These are phyloP conservation scores for Aspergillus sojae DNA, from an alignment of 2,329 filamentous ascomycete species.

Conservation along the genomic window DNA sequence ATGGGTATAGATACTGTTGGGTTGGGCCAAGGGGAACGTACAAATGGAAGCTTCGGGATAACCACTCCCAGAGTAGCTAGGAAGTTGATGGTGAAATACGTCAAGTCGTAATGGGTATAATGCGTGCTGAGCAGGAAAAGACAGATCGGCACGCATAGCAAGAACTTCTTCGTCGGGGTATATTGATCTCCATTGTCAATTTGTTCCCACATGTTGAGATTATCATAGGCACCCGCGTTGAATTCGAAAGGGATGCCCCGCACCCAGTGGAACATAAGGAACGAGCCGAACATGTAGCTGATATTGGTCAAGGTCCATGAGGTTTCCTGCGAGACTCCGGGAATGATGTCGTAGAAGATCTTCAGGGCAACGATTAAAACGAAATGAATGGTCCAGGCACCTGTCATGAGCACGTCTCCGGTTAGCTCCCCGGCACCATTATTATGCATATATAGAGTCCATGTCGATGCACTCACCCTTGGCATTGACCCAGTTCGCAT, in stretches of 20 bases:
- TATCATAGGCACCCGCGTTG: slow-evolving; percentile 97
- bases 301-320: slow-evolving; percentile 99
- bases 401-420: slow-evolving; percentile 50
- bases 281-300: slow-evolving; percentile 97
- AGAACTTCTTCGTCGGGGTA: slow-evolving; percentile 97
- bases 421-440: slow-evolving; percentile 19
- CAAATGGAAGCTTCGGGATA: slow-evolving; percentile 93
- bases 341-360: slow-evolving; percentile 95
- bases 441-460: not conserved
- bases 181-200: slow-evolving; percentile 99
- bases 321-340: slow-evolving; percentile 93
- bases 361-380: slow-evolving; percentile 90
- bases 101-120: slow-evolving; percentile 96
- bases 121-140: slow-evolving; percentile 97
- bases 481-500: slow-evolving; percentile 98
- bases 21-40: slow-evolving; percentile 54
- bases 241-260: slow-evolving; percentile 98
- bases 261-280: slow-evolving; percentile 99
- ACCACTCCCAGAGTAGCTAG: slow-evolving; percentile 88
- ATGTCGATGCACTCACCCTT: slow-evolving; percentile 72
- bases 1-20: not conserved
- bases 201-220: slow-evolving; percentile 99
- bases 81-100: slow-evolving; percentile 97
- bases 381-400: slow-evolving; percentile 96
- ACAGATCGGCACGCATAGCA: slow-evolving; percentile 89